Evolutionary conservation across 805 yeast species (phyloP), one percentile per base, ranked within the genome.

Genomic region (Yamadazyma akitaensis): DNA sequence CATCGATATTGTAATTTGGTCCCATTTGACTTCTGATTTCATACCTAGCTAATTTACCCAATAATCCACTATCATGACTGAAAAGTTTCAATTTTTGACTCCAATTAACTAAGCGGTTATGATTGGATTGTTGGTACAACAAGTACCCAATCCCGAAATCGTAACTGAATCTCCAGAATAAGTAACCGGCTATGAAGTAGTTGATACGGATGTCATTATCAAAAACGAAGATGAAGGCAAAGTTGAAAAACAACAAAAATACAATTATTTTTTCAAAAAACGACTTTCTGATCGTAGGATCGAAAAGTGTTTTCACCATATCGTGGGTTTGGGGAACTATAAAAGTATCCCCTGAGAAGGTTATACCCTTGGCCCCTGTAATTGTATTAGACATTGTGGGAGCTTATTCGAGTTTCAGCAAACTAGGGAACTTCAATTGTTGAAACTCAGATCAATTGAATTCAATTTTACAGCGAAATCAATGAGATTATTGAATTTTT

Each of bases 141-240:
- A 88, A 61, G 50, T 73, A 70, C 31, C 96, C 96, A 51, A 88
- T 84, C n/a, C 96, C 96, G 25, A 80, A 71, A 60, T 88, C 88
- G 65, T 88, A 88, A 21, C 81, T 73, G 36, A 82, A 60, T 57
- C 96, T 76, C 92, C 96, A 88, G 59, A 84, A 79, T 10, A 82
- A 60, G 57, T 86, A 88, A 43, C 84, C 70, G 3, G 63, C 66
- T 16, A 84, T 63, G 55, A 83, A 85, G 1, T 71, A 53, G 30
- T 54, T 49, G 47, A 67, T 64, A 39, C 70, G 51, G 28, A 46
- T 34, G 50, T 50, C 53, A 59, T 48, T 56, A 30, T 57, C 58
- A 7, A 68, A 57, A 13, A 61, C 47, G 50, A 71, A 72, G 6
- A 70, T 68, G 16, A 59, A 49, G 16, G 57, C 53, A 47, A 68